These are phyloP conservation scores for Venturia asperata DNA, from an alignment of 2,329 filamentous ascomycete species.

Conservation along the genomic window DNA sequence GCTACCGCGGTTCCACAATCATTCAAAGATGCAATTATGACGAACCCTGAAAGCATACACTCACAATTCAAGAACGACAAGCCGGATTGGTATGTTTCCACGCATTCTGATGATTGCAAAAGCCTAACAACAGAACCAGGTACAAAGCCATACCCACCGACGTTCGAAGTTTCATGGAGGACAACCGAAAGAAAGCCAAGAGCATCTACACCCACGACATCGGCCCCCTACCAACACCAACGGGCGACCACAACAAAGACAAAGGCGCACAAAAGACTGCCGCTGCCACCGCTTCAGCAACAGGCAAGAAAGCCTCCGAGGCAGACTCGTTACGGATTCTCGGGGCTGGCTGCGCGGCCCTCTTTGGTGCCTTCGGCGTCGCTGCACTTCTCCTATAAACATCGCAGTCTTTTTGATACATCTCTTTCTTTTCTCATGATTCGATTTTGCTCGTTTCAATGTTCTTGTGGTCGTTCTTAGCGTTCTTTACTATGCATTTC, in stretches of 20 bases:
- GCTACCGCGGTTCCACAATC: slow-evolving; percentile 13
- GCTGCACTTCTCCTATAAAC: slow-evolving; percentile 14
- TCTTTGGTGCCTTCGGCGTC: slow-evolving; percentile 15
- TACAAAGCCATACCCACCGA: slow-evolving; percentile 16
- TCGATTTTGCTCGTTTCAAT: not conserved
- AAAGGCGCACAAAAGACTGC: not conserved
- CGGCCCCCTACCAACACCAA: slow-evolving; percentile 14
- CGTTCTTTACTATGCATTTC: not conserved
- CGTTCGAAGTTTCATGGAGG: slow-evolving; percentile 15
- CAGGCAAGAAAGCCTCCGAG: slow-evolving; percentile 8
- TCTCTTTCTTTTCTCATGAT: not conserved
- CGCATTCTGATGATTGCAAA: not conserved
- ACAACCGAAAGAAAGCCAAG: slow-evolving; percentile 16
- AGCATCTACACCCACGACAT: slow-evolving; percentile 17
- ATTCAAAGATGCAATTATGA: slow-evolving; percentile 6
- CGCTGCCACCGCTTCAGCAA: slow-evolving; percentile 2
- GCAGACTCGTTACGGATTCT: slow-evolving; percentile 6
- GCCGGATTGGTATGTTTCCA: slow-evolving; percentile 11
- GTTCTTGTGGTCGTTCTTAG: not conserved
- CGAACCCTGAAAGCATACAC: slow-evolving; percentile 15
- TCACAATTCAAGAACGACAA: not conserved
- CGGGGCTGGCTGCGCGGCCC: slow-evolving; percentile 5
- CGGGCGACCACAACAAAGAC: not conserved
- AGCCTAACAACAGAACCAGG: not conserved
- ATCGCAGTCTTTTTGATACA: not conserved